Percentiles rank a stretch among this genome's conserved stretches.
phyloP scores from a whole-genome alignment of 352 stramenopile genomes.

The Phytophthora sojae region DNA sequence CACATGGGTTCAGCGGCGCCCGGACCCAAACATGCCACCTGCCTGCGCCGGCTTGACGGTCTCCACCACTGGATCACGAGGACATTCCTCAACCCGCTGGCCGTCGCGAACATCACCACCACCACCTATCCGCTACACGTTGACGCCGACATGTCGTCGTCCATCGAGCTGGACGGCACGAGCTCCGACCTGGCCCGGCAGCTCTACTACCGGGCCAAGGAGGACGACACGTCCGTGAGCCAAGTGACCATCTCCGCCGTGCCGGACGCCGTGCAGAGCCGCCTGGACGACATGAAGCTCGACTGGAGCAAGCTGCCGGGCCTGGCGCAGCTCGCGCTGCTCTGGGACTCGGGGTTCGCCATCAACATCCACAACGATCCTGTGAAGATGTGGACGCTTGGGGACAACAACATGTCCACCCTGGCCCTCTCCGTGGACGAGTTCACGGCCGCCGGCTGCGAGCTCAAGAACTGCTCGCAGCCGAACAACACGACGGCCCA shows the following conservation, averaged over 20 bases:
- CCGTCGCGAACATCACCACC: neutral
- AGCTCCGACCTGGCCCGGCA: conserved; percentile 47
- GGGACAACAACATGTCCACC: conserved; percentile 26
- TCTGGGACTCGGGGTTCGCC: conserved; percentile 49
- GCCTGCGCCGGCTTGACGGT: neutral
- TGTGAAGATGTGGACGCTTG: conserved; percentile 31
- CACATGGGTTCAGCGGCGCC: neutral
- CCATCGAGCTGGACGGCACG: conserved; percentile 36
- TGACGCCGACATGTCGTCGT: conserved; percentile 8
- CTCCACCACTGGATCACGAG: neutral
- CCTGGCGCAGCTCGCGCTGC: conserved; percentile 36
- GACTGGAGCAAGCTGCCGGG: conserved; percentile 32
- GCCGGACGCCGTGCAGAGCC: conserved; percentile 13
- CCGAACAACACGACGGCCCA: conserved; percentile 19
- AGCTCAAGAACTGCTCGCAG: conserved; percentile 30
- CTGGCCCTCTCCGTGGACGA: conserved; percentile 36
- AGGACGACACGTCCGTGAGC: conserved; percentile 6
- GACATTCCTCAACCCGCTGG: conserved; percentile 15
- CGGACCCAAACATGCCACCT: neutral
- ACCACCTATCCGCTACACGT: too few relatives aligned
- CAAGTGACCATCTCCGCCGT: conserved; percentile 15
- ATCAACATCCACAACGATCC: conserved; percentile 9
- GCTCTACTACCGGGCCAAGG: conserved; percentile 29
- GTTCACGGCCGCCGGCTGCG: conserved; percentile 27
- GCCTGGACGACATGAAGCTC: conserved; percentile 12